These are phyloP conservation scores for Apiospora sp. DNA, from an alignment of 2,329 filamentous ascomycete genomes.

Conservation along the genomic window DNA sequence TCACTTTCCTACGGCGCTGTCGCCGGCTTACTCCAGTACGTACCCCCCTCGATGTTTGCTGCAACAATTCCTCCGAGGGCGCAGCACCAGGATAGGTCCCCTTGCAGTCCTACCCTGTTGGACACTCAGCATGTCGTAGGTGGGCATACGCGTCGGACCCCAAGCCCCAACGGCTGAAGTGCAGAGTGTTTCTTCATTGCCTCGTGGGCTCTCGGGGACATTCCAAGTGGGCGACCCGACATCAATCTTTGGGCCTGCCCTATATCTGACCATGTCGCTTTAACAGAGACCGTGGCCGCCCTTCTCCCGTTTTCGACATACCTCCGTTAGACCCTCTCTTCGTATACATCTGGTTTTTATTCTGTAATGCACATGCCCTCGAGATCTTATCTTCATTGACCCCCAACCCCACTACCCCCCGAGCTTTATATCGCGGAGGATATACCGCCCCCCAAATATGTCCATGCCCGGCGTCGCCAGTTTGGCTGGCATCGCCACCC, in stretches of 20 bases:
- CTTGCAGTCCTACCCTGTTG: neutral
- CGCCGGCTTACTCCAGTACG: neutral
- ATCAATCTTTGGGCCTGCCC: neutral
- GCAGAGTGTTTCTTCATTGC: neutral
- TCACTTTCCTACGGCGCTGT: neutral
- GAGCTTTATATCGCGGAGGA: neutral
- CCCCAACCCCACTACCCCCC: neutral
- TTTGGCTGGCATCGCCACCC: constrained; percentile 4
- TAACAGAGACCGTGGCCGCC: neutral
- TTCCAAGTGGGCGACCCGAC: neutral
- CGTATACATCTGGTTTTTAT: neutral
- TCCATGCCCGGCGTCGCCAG: constrained; percentile 9
- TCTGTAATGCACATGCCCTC: neutral
- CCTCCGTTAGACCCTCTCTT: neutral
- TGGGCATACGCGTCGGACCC: neutral
- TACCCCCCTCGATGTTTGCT: neutral
- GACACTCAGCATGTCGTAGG: neutral
- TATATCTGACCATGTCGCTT: neutral
- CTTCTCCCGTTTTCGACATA: constrained; percentile 14
- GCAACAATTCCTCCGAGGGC: neutral
- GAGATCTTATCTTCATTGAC: neutral
- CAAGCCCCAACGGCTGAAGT: neutral
- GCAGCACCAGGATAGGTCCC: neutral
- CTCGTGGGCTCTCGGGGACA: neutral
- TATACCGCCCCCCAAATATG: neutral